phyloP scores from a whole-genome alignment of 2,329 filamentous ascomycete species.

The Beauveria medogensis region DNA sequence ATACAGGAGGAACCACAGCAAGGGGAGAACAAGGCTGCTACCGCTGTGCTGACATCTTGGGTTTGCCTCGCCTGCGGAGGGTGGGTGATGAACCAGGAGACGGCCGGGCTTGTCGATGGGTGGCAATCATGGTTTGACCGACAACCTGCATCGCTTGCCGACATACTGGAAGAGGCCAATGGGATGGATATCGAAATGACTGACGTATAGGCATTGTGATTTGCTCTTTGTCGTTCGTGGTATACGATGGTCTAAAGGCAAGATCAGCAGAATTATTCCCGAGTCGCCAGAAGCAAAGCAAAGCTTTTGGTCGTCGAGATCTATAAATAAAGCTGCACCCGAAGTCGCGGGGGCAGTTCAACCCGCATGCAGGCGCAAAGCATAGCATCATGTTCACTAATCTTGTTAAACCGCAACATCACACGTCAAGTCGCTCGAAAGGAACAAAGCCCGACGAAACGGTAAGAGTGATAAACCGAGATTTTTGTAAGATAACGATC shows the following conservation, averaged over 20 bases:
- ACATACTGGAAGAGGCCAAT: background rate
- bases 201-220: background rate
- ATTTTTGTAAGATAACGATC: conserved; percentile 3
- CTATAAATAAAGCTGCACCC: too few species aligned
- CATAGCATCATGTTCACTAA: background rate
- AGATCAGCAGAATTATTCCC: too few species aligned
- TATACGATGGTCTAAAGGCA: background rate
- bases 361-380: background rate
- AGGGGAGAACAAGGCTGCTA: too few species aligned
- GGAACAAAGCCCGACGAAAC: background rate
- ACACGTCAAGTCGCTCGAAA: background rate
- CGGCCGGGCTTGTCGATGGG: conserved; percentile 14
- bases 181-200: background rate
- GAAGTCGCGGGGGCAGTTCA: background rate
- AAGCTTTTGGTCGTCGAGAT: too few species aligned
- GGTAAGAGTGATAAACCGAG: background rate
- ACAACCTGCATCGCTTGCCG: background rate
- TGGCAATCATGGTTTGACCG: conserved; percentile 14
- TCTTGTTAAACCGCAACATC: background rate
- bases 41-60: conserved; percentile 18
- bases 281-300: too few species aligned
- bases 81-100: conserved; percentile 22
- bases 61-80: conserved; percentile 27
- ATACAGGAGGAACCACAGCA: background rate
- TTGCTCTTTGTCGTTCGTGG: background rate